phyloP scores from a whole-genome alignment of 2,329 filamentous ascomycete genomes.

The Verticillium longisporum region DNA sequence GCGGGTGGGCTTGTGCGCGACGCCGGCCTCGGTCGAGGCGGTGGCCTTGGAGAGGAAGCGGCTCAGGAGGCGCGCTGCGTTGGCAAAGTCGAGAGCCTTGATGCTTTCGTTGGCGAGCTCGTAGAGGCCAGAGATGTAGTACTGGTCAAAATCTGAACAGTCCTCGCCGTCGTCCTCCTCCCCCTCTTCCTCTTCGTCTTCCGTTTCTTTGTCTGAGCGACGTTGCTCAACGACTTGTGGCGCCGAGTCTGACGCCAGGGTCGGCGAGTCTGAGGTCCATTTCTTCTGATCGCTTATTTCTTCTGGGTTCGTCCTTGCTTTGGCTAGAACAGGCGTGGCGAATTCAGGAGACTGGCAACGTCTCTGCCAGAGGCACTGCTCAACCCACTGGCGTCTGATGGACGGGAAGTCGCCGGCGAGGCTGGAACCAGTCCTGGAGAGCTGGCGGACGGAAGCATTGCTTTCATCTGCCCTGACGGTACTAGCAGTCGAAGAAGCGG shows the following conservation, averaged over 20 bases:
- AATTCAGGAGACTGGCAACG: background rate
- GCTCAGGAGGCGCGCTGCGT: constrained; percentile 4
- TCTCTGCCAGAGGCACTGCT: constrained; percentile 6
- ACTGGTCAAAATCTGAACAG: background rate
- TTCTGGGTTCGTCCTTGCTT: background rate
- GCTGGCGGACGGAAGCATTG: constrained; percentile 1
- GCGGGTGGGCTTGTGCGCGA: constrained; percentile 5
- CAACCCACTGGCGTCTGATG: constrained; percentile 10
- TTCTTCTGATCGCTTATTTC: background rate
- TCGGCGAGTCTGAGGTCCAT: background rate
- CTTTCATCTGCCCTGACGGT: constrained; percentile 7
- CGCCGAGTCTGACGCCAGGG: background rate
- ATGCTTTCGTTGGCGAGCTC: constrained; percentile 17
- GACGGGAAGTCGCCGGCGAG: constrained; percentile 8
- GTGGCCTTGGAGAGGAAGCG: background rate
- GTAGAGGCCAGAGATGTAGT: constrained; percentile 12
- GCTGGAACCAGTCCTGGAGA: constrained; percentile 5
- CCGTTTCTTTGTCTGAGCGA: background rate
- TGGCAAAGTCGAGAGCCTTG: constrained; percentile 15
- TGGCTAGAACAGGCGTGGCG: background rate
- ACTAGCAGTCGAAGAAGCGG: constrained; percentile 15
- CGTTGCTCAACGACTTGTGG: background rate
- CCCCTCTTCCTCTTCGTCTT: constrained; percentile 2
- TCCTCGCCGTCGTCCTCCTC: constrained; percentile 1
- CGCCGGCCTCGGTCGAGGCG: constrained; percentile 5